Evolutionary conservation across 2,329 filamentous ascomycete genomes (phyloP).

Genomic region (Cylindrodendrum hubeiense): DNA sequence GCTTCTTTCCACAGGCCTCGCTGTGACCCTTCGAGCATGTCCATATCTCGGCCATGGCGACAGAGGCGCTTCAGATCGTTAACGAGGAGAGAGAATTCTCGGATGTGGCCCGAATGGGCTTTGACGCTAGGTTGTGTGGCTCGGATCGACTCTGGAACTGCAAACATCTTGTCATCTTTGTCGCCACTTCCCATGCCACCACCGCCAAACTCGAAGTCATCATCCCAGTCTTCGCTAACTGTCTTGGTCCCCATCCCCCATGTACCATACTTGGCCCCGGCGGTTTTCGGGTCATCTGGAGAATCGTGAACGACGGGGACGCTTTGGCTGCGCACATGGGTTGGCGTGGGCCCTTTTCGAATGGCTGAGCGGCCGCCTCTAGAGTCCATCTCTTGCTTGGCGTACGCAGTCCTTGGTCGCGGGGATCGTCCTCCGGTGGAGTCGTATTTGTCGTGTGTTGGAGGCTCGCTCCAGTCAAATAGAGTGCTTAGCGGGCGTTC

Average conservation of each 20-base stretch:
- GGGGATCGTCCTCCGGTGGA: constrained; percentile 68
- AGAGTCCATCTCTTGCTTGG: constrained; percentile 78
- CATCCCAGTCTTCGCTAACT: constrained; percentile 89
- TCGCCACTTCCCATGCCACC: constrained; percentile 54
- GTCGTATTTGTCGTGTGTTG: constrained; percentile 71
- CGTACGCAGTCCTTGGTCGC: constrained; percentile 80
- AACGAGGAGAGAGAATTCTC: constrained; percentile 84
- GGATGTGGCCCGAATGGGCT: constrained; percentile 85
- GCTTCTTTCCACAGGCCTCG: constrained; percentile 81
- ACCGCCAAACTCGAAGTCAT: constrained; percentile 83
- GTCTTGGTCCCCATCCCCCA: constrained; percentile 86
- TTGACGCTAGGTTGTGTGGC: constrained; percentile 86
- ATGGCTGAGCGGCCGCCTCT: constrained; percentile 77
- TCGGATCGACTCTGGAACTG: constrained; percentile 80
- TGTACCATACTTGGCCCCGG: constrained; percentile 80
- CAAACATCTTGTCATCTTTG: constrained; percentile 50
- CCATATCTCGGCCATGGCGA: constrained; percentile 75
- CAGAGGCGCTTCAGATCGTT: constrained; percentile 86
- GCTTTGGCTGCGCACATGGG: constrained; percentile 84
- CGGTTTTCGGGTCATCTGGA: constrained; percentile 65
- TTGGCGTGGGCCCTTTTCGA: constrained; percentile 75
- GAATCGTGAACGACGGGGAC: constrained; percentile 79
- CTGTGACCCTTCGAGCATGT: constrained; percentile 71
- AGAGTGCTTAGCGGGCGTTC: constrained; percentile 74
- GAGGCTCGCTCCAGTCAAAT: constrained; percentile 83